Base-by-base conservation (phyloP, 202 grass and related monocot genomes). In the Elaeis oleifera region DNA sequence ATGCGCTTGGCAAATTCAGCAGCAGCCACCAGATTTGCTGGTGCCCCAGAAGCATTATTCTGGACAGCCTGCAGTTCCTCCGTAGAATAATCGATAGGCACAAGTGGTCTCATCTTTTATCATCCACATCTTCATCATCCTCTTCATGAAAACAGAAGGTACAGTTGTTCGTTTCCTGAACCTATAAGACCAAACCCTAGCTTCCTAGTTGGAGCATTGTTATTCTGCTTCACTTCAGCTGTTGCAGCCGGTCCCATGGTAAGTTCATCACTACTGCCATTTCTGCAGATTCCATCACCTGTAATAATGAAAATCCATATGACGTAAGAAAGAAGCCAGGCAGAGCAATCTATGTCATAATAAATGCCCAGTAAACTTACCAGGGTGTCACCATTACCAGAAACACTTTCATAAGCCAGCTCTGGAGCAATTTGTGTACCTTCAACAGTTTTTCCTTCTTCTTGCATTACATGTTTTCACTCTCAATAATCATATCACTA, bases 1-100 rank as follows among this genome's bases (percentile, higher is more conserved):
- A 92, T 92, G 60, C 82, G 84, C 62, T 97, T 97, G 44, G 88
- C 87, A 76, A 88, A 90, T 71, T 96, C 91, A 74, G 91, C 76
- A 69, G 91, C 91, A 32, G 87, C 87, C 59, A 49, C 25, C 66
- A 78, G 53, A 74, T 83, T 74, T 61, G 65, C 31, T 20, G 67
- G 49, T 32, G 54, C 17, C 15, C 58, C 71, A 72, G 68, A 79
- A 80, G 80, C 64, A 79, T 86, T 80, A 22, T 54, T 36, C 24
- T 78, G 85, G 70, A 99, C 74, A 75, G 82, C 75, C 61, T 99
- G 88, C n/a, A 99, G 65, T 63, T 99, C 94, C 52, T 99, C 94
- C 6, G 78, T 89, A 25, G 88, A 86, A 69, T 94, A 99, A 79
- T 99, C 94, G 16, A 65, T 83, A 72, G 1, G 84, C 77, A 51